Evolutionary conservation across 768 basidiomycete species (phyloP).

Genomic region (Holtermannia corniformis): DNA sequence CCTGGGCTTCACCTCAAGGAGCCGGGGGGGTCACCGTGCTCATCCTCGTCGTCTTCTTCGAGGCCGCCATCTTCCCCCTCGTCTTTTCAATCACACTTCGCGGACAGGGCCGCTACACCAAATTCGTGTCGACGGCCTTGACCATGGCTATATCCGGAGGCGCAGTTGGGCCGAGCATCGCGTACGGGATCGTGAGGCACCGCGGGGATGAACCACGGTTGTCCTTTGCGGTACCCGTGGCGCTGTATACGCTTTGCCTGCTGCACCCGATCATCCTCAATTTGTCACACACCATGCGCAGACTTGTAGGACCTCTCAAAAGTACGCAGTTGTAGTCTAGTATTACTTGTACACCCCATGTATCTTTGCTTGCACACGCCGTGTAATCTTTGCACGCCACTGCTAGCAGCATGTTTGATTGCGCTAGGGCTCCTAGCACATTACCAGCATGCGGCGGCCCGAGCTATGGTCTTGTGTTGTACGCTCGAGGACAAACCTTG

Average conservation of each 20-base stretch:
- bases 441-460: no score
- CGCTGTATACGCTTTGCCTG: conserved; percentile 4
- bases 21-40: conserved; percentile 14
- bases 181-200: conserved; percentile 17
- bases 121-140: conserved; percentile 22
- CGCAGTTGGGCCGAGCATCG: conserved; percentile 20
- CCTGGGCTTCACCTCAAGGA: conserved; percentile 15
- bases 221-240: conserved; percentile 5
- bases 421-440: no score
- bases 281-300: neutral
- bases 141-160: conserved; percentile 29
- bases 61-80: conserved; percentile 34
- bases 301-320: neutral
- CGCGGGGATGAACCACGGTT: conserved; percentile 8
- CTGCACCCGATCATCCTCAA: conserved; percentile 4
- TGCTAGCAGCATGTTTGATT: no score
- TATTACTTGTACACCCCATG: no score
- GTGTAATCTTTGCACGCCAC: no score
- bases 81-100: conserved; percentile 34
- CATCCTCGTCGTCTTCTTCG: conserved; percentile 28
- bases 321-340: no score
- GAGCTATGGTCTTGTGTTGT: no score
- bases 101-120: conserved; percentile 29
- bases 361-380: no score
- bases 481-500: no score